Percentiles rank a stretch among this genome's conserved stretches.
These are phyloP conservation scores for Sergeia podlipaevii DNA, from an alignment of 208 protist genomes.

Conservation along the genomic window DNA sequence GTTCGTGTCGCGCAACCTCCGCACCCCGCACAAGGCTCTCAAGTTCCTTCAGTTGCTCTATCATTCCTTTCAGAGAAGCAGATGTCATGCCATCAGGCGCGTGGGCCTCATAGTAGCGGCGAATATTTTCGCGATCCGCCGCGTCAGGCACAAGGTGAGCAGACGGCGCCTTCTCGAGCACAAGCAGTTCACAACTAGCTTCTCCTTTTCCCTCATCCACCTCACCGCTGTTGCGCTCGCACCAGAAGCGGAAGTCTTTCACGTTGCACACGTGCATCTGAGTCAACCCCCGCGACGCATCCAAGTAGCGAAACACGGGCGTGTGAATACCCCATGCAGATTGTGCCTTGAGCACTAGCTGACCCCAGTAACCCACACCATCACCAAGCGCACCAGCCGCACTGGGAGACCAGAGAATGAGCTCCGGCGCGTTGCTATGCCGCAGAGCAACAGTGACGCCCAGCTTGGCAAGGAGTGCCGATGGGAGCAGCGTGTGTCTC, in stretches of 20 bases:
- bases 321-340: slow-evolving; percentile 30
- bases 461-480: slow-evolving; percentile 16
- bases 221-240: no score
- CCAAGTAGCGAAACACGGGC: slow-evolving; percentile 30
- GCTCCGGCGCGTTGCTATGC: slow-evolving; percentile 23
- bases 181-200: slow-evolving; percentile 21
- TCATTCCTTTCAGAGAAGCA: no score
- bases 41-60: no score
- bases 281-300: slow-evolving; percentile 15
- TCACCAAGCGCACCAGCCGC: slow-evolving; percentile 9
- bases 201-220: slow-evolving; percentile 6
- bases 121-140: not conserved
- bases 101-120: slow-evolving; percentile 7
- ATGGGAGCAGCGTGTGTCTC: slow-evolving; percentile 20
- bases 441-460: slow-evolving; percentile 25
- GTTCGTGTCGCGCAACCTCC: no score
- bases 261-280: slow-evolving; percentile 27
- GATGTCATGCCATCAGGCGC: no score
- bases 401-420: slow-evolving; percentile 20
- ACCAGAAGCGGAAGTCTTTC: slow-evolving; percentile 28
- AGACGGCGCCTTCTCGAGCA: slow-evolving; percentile 21
- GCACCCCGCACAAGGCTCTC: no score
- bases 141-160: not conserved
- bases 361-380: slow-evolving; percentile 24
- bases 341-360: slow-evolving; percentile 24